Evolutionary conservation across 306 rosid genomes (phyloP).

Genomic region (Lithocarpus polystachyus): DNA sequence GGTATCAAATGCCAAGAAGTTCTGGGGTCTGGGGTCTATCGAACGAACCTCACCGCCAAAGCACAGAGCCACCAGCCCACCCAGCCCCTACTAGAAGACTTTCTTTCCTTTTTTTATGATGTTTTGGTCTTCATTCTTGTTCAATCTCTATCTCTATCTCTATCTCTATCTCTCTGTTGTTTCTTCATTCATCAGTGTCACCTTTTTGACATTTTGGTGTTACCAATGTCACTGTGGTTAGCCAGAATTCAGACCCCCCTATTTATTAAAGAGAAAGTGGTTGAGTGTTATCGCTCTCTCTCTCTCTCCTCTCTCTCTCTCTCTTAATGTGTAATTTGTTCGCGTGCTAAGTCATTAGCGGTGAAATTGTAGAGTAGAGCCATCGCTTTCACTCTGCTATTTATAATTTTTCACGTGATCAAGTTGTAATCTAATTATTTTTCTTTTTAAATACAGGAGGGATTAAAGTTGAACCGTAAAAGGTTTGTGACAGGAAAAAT

Average conservation of each 20-base stretch:
- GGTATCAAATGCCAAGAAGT: constrained; percentile 26
- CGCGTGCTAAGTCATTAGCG: too few relatives aligned
- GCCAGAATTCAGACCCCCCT: too few relatives aligned
- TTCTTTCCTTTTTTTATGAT: too few relatives aligned
- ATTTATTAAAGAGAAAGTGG: neutral
- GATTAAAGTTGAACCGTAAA: accelerated
- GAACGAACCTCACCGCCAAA: constrained; percentile 32
- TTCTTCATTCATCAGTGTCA: neutral
- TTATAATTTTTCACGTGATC: accelerated
- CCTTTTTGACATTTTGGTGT: neutral
- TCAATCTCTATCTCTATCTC: neutral
- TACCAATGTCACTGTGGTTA: neutral
- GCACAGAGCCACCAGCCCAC: neutral
- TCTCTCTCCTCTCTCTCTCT: too few relatives aligned
- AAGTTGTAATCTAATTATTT: accelerated
- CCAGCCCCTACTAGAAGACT: neutral
- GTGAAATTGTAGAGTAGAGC: accelerated
- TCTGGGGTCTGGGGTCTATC: neutral
- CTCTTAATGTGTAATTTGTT: too few relatives aligned
- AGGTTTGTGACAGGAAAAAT: too few relatives aligned
- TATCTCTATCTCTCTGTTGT: neutral
- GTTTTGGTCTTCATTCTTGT: neutral
- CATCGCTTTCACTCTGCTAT: accelerated
- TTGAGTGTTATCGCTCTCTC: neutral
- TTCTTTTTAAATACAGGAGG: too few relatives aligned